A percentile compares a stretch with the other conserved stretches of the same genome.
Conservation (phyloP, 352 stramenopile species). For the Globisporangium orthogonon region DNA sequence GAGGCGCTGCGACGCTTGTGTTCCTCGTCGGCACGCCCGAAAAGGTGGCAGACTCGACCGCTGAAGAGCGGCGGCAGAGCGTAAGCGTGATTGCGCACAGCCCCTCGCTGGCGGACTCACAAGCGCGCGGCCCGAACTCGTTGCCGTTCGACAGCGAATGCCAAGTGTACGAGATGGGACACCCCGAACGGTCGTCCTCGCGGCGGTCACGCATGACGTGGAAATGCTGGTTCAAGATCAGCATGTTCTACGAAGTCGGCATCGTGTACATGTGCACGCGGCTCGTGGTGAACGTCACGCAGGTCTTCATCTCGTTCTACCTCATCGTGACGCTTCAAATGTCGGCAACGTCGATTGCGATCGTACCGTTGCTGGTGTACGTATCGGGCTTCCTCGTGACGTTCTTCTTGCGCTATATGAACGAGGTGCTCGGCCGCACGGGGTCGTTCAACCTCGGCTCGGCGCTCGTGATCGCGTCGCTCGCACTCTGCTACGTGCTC, state of each 20-base stretch:
- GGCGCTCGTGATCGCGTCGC: slow-evolving; percentile 40
- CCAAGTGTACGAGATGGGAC: slow-evolving; percentile 22
- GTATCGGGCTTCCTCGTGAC: slow-evolving; percentile 76
- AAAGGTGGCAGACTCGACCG: slow-evolving; percentile 23
- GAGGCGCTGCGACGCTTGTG: slow-evolving; percentile 46
- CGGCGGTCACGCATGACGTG: slow-evolving; percentile 50
- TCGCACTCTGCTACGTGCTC: slow-evolving; percentile 52
- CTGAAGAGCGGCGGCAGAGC: slow-evolving; percentile 17
- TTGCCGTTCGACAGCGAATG: slow-evolving; percentile 52
- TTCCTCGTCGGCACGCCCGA: slow-evolving; percentile 72
- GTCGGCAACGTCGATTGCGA: slow-evolving; percentile 76
- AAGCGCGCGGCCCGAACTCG: slow-evolving; percentile 30
- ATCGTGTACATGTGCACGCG: slow-evolving; percentile 86
- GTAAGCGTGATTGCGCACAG: slow-evolving; percentile 27
- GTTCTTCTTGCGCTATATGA: slow-evolving; percentile 70
- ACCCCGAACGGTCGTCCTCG: background rate
- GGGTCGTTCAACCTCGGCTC: slow-evolving; percentile 64
- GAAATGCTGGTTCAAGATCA: slow-evolving; percentile 66
- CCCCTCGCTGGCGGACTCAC: slow-evolving; percentile 46
- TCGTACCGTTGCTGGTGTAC: slow-evolving; percentile 81
- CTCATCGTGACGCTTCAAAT: slow-evolving; percentile 83
- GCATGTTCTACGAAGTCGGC: slow-evolving; percentile 85
- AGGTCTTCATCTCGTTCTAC: slow-evolving; percentile 87
- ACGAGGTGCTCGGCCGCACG: slow-evolving; percentile 58
- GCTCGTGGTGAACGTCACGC: slow-evolving; percentile 80